These are phyloP conservation scores for Sporothrix pallida DNA, from an alignment of 2,329 filamentous ascomycete species.

Conservation along the genomic window DNA sequence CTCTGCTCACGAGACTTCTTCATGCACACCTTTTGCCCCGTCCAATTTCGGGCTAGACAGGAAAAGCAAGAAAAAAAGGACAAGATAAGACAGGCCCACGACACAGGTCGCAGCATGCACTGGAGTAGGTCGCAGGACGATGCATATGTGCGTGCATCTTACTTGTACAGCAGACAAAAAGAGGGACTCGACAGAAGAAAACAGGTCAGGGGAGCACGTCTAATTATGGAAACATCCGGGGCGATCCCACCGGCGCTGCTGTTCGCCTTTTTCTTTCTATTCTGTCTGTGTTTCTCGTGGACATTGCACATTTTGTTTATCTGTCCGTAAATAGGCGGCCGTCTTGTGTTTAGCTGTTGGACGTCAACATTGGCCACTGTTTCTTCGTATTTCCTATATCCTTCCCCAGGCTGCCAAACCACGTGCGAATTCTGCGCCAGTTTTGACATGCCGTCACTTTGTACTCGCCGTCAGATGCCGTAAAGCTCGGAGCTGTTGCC, in stretches of 20 bases:
- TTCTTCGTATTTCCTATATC: neutral
- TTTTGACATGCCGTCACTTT: too few species aligned
- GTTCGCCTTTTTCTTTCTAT: too few species aligned
- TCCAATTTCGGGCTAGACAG: neutral
- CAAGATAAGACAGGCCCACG: neutral
- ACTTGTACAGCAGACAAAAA: neutral
- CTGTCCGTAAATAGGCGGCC: too few species aligned
- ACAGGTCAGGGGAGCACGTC: constrained; percentile 23
- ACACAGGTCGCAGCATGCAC: neutral
- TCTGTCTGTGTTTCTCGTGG: too few species aligned
- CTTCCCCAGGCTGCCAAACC: neutral
- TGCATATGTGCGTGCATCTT: neutral
- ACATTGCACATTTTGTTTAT: too few species aligned
- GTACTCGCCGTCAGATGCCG: neutral
- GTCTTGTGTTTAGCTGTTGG: too few species aligned
- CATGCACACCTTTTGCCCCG: constrained; percentile 11
- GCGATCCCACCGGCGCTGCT: constrained; percentile 17
- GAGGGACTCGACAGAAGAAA: neutral
- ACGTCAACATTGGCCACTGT: too few species aligned
- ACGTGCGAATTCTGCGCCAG: neutral
- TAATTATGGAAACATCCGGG: constrained; percentile 31
- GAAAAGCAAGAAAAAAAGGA: neutral
- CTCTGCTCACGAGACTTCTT: neutral
- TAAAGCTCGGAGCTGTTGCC: neutral
- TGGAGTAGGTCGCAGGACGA: neutral